A percentile compares a stretch with the other conserved stretches of the same genome.
Evolutionary conservation across 352 stramenopile genomes (phyloP).

Genomic region (Phytophthora uliginosa): DNA sequence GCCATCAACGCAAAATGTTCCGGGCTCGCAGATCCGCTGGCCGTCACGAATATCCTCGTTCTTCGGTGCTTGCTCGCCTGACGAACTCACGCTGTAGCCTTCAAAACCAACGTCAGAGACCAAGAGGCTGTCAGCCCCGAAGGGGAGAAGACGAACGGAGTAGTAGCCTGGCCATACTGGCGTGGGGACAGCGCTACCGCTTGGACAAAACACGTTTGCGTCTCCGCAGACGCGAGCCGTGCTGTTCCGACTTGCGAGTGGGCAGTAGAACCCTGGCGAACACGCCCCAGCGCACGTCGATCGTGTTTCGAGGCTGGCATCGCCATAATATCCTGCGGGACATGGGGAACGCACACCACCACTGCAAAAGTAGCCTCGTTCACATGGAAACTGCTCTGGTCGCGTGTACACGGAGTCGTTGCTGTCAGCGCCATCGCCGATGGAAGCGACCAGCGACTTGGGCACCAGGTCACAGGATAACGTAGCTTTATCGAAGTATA

Average conservation of each 20-base stretch:
- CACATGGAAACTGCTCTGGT: slow-evolving; percentile 60
- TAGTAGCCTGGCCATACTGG: slow-evolving; percentile 75
- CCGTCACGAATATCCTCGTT: slow-evolving; percentile 52
- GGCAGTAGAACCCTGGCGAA: slow-evolving; percentile 68
- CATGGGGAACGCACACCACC: slow-evolving; percentile 63
- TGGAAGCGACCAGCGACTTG: slow-evolving; percentile 15
- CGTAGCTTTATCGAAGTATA: slow-evolving; percentile 49
- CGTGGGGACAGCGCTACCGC: slow-evolving; percentile 60
- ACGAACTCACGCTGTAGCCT: slow-evolving; percentile 8
- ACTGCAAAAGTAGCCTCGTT: slow-evolving; percentile 70
- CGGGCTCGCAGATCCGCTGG: slow-evolving; percentile 68
- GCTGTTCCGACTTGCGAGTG: slow-evolving; percentile 63
- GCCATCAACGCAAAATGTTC: slow-evolving; percentile 74
- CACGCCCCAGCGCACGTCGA: slow-evolving; percentile 55
- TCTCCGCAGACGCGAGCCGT: slow-evolving; percentile 42
- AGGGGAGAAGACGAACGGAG: slow-evolving; percentile 39
- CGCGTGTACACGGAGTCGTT: slow-evolving; percentile 55
- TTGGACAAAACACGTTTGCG: slow-evolving; percentile 68
- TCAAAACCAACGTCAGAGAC: slow-evolving; percentile 20
- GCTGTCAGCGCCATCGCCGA: slow-evolving; percentile 15
- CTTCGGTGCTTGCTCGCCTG: slow-evolving; percentile 22
- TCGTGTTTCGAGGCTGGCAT: slow-evolving; percentile 39
- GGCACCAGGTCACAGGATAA: slow-evolving; percentile 42
- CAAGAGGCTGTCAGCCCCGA: slow-evolving; percentile 9
- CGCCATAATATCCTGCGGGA: slow-evolving; percentile 59